Evolutionary conservation across 192 early-diverging fungal genomes (phyloP).

Genomic region (Funneliformis mosseae): DNA sequence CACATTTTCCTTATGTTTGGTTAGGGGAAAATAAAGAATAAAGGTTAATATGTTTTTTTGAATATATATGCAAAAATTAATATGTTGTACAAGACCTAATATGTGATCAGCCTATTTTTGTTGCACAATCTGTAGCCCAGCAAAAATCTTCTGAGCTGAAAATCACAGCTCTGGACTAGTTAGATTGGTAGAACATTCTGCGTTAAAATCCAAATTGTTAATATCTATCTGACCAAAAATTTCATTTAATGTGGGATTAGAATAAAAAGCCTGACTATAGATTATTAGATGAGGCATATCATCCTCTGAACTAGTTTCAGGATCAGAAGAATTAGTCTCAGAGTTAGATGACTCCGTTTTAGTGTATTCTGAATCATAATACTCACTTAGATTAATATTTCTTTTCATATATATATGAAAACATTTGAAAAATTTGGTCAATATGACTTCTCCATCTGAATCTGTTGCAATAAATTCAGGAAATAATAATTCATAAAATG

Average conservation of each 20-base stretch:
- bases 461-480: too few species aligned
- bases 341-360: background rate
- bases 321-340: background rate
- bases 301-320: background rate
- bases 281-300: conserved; percentile 1
- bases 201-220: conserved; percentile 8
- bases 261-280: conserved; percentile 6
- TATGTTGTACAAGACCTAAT: background rate
- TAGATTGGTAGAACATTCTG: background rate
- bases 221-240: conserved; percentile 9
- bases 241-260: background rate
- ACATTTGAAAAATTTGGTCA: too few species aligned
- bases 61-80: too few species aligned
- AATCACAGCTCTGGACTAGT: background rate
- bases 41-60: too few species aligned
- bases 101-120: background rate
- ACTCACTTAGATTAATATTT: too few species aligned
- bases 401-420: too few species aligned
- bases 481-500: too few species aligned
- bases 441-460: too few species aligned
- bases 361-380: too few species aligned
- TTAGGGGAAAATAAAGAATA: too few species aligned
- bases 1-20: too few species aligned
- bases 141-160: background rate
- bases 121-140: background rate